These are phyloP conservation scores for Xylaria flabelliformis DNA, from an alignment of 495 filamentous ascomycete genomes.

Conservation along the genomic window DNA sequence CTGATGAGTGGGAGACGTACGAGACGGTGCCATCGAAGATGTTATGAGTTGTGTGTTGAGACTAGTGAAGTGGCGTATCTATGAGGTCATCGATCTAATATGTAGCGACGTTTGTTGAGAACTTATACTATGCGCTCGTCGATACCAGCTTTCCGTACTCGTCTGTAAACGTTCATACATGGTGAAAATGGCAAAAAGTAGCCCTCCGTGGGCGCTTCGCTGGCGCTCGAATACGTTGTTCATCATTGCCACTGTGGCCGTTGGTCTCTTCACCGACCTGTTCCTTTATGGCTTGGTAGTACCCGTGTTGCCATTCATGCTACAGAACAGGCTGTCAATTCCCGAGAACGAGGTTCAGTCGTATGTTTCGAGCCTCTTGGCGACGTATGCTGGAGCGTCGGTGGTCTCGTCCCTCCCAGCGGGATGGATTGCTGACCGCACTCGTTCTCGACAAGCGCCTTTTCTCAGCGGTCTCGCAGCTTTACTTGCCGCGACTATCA, in stretches of 20 bases:
- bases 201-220: conserved; percentile 52
- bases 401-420: conserved; percentile 63
- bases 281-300: conserved; percentile 66
- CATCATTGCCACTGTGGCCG: conserved; percentile 65
- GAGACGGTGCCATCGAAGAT: conserved; percentile 39
- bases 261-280: conserved; percentile 70
- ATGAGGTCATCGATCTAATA: conserved; percentile 42
- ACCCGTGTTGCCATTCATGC: conserved; percentile 68
- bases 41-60: neutral
- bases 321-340: conserved; percentile 58
- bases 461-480: conserved; percentile 65
- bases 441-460: conserved; percentile 59
- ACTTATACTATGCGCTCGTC: neutral
- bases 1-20: conserved; percentile 45
- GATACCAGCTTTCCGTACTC: neutral
- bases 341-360: conserved; percentile 59
- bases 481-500: conserved; percentile 60
- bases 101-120: conserved; percentile 28
- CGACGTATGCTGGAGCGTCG: conserved; percentile 64
- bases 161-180: too few relatives aligned
- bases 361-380: conserved; percentile 61
- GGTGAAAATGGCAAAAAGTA: conserved; percentile 21
- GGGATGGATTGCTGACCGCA: conserved; percentile 64
- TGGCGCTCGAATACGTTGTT: conserved; percentile 66
- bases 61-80: conserved; percentile 3